Evolutionary conservation across 129 eudicot species (phyloP).

Genomic region (Escallonia herrerae): DNA sequence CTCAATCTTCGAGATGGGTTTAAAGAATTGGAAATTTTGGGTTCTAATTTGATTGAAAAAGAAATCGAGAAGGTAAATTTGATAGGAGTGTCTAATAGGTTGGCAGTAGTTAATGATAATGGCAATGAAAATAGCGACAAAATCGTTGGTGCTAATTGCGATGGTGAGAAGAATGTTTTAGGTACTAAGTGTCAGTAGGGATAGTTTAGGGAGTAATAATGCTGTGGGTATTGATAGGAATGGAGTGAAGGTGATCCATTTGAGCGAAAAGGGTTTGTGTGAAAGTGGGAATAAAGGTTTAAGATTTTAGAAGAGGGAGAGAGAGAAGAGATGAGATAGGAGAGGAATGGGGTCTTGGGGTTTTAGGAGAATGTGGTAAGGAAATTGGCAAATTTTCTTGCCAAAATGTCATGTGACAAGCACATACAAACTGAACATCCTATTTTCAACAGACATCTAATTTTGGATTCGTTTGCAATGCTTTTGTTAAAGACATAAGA

Average conservation of each 20-base stretch:
- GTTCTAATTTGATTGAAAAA: constrained; percentile 38
- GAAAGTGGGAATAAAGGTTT: no score
- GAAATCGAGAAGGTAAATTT: constrained; percentile 49
- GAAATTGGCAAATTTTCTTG: no score
- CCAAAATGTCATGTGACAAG: no score
- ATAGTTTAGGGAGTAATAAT: constrained; percentile 12
- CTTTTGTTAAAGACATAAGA: no score
- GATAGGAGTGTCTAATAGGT: constrained; percentile 8
- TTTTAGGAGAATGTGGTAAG: no score
- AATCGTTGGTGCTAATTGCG: neutral
- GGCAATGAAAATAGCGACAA: constrained; percentile 2
- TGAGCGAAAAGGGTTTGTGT: no score
- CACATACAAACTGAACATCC: no score
- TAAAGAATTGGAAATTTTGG: constrained; percentile 25
- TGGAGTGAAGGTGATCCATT: neutral
- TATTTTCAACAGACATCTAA: no score
- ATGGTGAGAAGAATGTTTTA: neutral
- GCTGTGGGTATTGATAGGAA: constrained; percentile 3
- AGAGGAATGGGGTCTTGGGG: no score
- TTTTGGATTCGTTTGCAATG: no score
- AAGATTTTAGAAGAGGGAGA: no score
- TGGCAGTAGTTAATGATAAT: neutral
- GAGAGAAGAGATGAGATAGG: no score
- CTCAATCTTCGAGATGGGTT: constrained; percentile 6
- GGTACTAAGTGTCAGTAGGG: neutral